Evolutionary conservation across 2,329 filamentous ascomycete species (phyloP), one percentile per base, ranked within the genome.

Genomic region (Pyrenochaeta sp.): DNA sequence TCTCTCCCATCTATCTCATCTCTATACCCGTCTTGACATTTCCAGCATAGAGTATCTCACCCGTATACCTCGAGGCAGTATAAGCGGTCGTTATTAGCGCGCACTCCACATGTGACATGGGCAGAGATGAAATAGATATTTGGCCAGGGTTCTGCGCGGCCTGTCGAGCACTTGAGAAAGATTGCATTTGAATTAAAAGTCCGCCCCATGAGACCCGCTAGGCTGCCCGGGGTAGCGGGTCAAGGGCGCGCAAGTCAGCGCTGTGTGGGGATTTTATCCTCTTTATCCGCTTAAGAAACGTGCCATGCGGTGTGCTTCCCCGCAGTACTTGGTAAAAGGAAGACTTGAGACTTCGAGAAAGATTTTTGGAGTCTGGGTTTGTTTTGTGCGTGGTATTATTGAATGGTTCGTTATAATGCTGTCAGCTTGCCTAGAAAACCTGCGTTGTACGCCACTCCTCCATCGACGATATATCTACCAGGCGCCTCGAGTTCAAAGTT

Each of bases 361-460:
- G 6, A n/a, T 7, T 8, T 30, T 9, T 30, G 14, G n/a, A n/a
- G n/a, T n/a, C n/a, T n/a, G 13, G 13, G n/a, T 28, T 14, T 6
- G 26, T 28, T 14, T 14, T 6, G 26, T 28, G 7, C 26, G n/a
- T 15, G 26, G 24, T n/a, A 28, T 23, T 6, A n/a, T 38, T 18
- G 15, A 22, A 7, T 7, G 3, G 23, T 21, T 11, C 28, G 20
- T 29, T 15, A 14, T 18, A n/a, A 41, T 17, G 11, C 14, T 51
- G 35, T 27, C 17, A 53, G 11, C 15, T 32, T 53, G 2, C 49
- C 63, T 23, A 58, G 20, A 24, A 69, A 62, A 2, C 44, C 55
- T 22, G 53, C 41, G 14, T 67, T 67, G 29, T 63, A 65, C 3
- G 58, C 63, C 11, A 68, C 60, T 3, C 65, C 67, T 3, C 67